A percentile compares a stretch with the other conserved stretches of the same genome.
These are phyloP conservation scores for Sarcodon aspratus DNA, from an alignment of 768 basidiomycete genomes.

Conservation along the genomic window DNA sequence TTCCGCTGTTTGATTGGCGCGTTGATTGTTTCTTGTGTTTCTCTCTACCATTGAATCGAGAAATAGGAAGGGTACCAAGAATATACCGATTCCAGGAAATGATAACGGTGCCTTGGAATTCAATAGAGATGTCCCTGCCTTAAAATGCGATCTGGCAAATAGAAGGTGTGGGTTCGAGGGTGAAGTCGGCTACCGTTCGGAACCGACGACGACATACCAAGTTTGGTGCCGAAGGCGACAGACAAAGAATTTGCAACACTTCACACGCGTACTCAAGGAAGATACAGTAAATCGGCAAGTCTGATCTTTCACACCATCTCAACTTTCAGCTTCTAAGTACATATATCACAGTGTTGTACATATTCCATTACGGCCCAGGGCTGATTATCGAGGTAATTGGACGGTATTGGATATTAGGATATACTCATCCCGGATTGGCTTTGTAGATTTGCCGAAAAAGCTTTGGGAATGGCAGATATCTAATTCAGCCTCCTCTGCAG, in stretches of 20 bases:
- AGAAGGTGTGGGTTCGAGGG: slow-evolving; percentile 21
- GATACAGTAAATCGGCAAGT: slow-evolving; percentile 49
- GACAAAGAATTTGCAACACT: slow-evolving; percentile 53
- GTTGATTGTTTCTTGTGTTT: slow-evolving; percentile 4
- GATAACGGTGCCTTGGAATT: not conserved
- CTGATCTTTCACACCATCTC: not conserved
- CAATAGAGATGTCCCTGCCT: slow-evolving; percentile 12
- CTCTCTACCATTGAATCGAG: too few relatives aligned
- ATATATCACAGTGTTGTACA: slow-evolving; percentile 35
- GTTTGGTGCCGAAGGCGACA: slow-evolving; percentile 28
- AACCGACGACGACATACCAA: slow-evolving; percentile 33
- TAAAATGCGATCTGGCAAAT: slow-evolving; percentile 25
- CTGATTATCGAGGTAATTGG: slow-evolving; percentile 53
- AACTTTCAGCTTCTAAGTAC: not conserved
- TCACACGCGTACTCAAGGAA: slow-evolving; percentile 39
- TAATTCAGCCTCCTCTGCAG: slow-evolving; percentile 50
- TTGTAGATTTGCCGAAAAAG: slow-evolving; percentile 29
- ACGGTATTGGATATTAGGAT: not conserved
- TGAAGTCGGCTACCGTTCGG: slow-evolving; percentile 20
- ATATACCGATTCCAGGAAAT: too few relatives aligned
- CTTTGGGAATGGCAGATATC: slow-evolving; percentile 49
- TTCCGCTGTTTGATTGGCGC: slow-evolving; percentile 68
- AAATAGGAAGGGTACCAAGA: too few relatives aligned
- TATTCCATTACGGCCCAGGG: slow-evolving; percentile 42
- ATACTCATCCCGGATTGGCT: not conserved